Conservation (phyloP, 1,139 yeast species). For the Suhomyces chickasaworum region DNA sequence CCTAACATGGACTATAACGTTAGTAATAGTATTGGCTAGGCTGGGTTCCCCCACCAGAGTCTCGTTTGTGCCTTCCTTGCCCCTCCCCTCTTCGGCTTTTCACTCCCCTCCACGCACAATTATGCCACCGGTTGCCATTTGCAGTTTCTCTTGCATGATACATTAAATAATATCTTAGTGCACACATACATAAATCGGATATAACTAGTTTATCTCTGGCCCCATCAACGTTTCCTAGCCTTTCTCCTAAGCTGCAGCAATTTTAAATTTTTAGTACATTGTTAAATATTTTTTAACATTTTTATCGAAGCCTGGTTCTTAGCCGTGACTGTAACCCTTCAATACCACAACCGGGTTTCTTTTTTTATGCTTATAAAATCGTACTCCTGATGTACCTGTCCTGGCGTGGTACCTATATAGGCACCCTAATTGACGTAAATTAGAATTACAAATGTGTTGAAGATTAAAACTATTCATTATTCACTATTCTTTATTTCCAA, state of each 20-base stretch:
- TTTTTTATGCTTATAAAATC: slow-evolving; percentile 1
- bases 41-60: no score
- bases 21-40: no score
- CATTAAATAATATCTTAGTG: slow-evolving; percentile 4
- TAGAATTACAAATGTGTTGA: not conserved
- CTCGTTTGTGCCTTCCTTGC: no score
- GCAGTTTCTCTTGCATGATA: slow-evolving; percentile 10
- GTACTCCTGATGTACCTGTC: slow-evolving; percentile 1
- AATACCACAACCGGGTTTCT: slow-evolving; percentile 8
- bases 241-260: not conserved
- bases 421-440: slow-evolving; percentile 1
- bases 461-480: not conserved
- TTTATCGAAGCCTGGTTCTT: slow-evolving; percentile 11
- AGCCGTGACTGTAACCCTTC: slow-evolving; percentile 8
- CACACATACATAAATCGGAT: slow-evolving; percentile 3
- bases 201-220: slow-evolving; percentile 2
- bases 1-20: no score
- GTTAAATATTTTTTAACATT: slow-evolving; percentile 8
- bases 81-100: not conserved
- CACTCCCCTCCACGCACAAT: slow-evolving; percentile 2
- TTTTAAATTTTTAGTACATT: slow-evolving; percentile 10
- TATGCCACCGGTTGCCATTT: slow-evolving; percentile 3
- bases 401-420: slow-evolving; percentile 4
- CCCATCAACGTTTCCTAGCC: not conserved
- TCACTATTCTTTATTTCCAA: no score